Percentiles rank a stretch among this genome's conserved stretches.
Evolutionary conservation across 2,329 filamentous ascomycete genomes (phyloP).

Genomic region (Byssothecium circinans): DNA sequence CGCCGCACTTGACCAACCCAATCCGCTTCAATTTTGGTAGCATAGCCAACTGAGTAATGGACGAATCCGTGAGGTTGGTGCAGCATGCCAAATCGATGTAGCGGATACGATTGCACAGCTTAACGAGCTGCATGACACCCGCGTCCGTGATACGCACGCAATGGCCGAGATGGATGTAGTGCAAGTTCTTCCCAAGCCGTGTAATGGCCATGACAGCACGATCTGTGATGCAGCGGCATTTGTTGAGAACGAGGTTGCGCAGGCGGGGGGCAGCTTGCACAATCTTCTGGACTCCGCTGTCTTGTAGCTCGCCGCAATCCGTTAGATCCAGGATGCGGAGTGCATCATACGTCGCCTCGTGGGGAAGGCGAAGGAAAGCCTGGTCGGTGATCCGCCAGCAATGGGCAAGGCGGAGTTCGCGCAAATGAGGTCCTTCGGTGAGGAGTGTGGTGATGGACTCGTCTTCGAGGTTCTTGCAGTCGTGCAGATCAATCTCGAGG

Average conservation of each 20-base stretch:
- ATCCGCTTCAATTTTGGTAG: conserved; percentile 94
- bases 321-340: conserved; percentile 93
- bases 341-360: conserved; percentile 73
- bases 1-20: conserved; percentile 88
- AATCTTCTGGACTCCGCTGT: conserved; percentile 85
- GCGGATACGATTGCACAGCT: conserved; percentile 85
- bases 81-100: conserved; percentile 99
- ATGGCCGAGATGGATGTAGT: conserved; percentile 95
- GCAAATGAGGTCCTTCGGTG: conserved; percentile 75
- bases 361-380: conserved; percentile 81
- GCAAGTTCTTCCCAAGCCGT: conserved; percentile 88
- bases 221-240: conserved; percentile 92
- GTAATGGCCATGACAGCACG: conserved; percentile 84
- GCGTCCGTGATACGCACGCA: conserved; percentile 88
- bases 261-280: conserved; percentile 83
- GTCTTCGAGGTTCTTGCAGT: conserved; percentile 79
- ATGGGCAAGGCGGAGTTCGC: conserved; percentile 83
- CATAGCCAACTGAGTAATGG: conserved; percentile 78
- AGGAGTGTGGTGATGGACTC: conserved; percentile 81
- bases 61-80: conserved; percentile 80
- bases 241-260: conserved; percentile 89
- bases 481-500: conserved; percentile 92
- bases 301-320: conserved; percentile 79
- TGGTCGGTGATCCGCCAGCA: conserved; percentile 82
- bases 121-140: conserved; percentile 81